Evolutionary conservation across 257 asterid species (phyloP).

Genomic region (Salvia miltiorrhiza): DNA sequence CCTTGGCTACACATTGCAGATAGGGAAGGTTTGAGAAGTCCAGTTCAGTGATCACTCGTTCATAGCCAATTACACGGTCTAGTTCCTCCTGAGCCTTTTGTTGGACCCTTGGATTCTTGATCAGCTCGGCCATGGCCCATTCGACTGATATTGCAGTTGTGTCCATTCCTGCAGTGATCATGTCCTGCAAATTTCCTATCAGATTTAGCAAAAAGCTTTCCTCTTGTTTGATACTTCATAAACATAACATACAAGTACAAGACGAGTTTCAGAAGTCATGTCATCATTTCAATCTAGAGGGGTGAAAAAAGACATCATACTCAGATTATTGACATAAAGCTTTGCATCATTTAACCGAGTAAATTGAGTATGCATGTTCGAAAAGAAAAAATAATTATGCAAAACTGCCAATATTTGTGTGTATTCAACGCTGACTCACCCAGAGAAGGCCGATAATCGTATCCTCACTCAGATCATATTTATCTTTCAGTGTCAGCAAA

Average conservation of each 20-base stretch:
- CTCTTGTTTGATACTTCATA: neutral
- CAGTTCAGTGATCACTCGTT: conserved; percentile 47
- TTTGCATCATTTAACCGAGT: neutral
- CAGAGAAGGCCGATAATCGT: conserved; percentile 77
- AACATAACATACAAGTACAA: neutral
- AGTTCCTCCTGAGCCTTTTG: conserved; percentile 72
- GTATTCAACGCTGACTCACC: conserved; percentile 35
- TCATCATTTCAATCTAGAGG: neutral
- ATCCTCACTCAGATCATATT: conserved; percentile 75
- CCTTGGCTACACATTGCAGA: conserved; percentile 57
- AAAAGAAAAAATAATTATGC: neutral
- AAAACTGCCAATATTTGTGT: neutral
- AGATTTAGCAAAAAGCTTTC: neutral
- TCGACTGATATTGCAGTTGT: conserved; percentile 71
- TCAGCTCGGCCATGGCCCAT: conserved; percentile 89
- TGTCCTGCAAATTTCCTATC: conserved; percentile 40
- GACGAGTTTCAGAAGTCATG: neutral
- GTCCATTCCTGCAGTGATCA: conserved; percentile 82
- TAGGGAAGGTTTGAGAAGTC: conserved; percentile 71
- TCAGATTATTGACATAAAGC: neutral
- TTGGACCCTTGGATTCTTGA: conserved; percentile 66
- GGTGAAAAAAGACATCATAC: neutral
- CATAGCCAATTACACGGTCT: conserved; percentile 49
- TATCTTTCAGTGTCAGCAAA: conserved; percentile 48
- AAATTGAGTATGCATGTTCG: neutral